Evolutionary conservation across 176 grass and related monocot species (phyloP), one percentile per base, ranked within the genome.

Genomic region (Zea luxurians): DNA sequence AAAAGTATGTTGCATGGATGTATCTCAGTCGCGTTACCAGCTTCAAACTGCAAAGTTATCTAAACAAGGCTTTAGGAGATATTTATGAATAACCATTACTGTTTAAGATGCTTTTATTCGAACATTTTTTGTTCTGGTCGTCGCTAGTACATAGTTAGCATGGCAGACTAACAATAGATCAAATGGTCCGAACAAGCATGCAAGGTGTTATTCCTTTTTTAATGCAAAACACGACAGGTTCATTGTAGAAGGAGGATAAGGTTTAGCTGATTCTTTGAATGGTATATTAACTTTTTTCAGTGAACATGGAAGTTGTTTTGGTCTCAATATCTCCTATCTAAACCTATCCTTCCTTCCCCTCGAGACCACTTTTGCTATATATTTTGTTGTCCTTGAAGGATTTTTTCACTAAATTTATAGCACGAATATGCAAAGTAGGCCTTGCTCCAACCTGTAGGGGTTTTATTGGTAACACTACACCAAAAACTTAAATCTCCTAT

Each of bases 391-490:
- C 0, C 5, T 74, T 78, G 3, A 67, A 74, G 43, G 42, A 6
- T 60, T 78, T 5, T 4, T 4, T 77, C 9, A 40, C 10, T 37
- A 44, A 78, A 61, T 49, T 9, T 61, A 8, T 21, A 74, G 52
- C 57, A 80, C 59, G 5, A 27, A 45, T 27, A 27, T 27, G 27
- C 0, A 92, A 99, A 85, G 92, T 81, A 47, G 96, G 92, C n/a
- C 78, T 99, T 1, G 4, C 92, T 83, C 75, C 86, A 55, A 91
- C 88, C 7, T 68, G 69, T 13, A 87, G 96, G 91, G 85, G 90
- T 15, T 92, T 99, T 35, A 86, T 90, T 64, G 96, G 96, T 68
- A 99, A 92, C 0, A 99, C 27, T 27, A 27, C 27, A 27, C 27
- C 27, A 27, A 27, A 27, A 27, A 27, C 27, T 27, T 27, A 27